phyloP scores from a whole-genome alignment of 805 yeast species.

The Candida qinlingensis region DNA sequence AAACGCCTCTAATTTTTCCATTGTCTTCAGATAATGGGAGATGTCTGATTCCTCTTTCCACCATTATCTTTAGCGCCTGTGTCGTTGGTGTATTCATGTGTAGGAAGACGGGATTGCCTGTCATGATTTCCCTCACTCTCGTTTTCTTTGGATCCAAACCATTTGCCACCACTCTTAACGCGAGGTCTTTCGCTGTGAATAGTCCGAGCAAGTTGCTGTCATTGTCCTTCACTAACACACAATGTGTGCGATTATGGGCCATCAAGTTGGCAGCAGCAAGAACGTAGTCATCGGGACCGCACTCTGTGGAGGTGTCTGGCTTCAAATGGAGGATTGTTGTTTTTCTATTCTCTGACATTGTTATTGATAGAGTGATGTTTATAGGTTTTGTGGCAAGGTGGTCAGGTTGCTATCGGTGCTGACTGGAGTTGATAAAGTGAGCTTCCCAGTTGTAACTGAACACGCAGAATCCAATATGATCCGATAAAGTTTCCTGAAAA shows the following conservation, averaged over 20 bases:
- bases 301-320: conserved; percentile 34
- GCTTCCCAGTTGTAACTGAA: background rate
- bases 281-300: conserved; percentile 29
- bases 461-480: no score
- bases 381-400: background rate
- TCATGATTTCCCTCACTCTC: conserved; percentile 34
- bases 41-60: conserved; percentile 36
- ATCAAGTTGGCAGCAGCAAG: conserved; percentile 30
- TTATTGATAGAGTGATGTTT: no score
- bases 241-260: conserved; percentile 36
- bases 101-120: conserved; percentile 32
- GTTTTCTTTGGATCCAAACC: conserved; percentile 25
- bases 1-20: conserved; percentile 35
- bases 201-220: conserved; percentile 31
- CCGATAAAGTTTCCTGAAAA: background rate
- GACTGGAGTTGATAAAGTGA: background rate
- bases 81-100: conserved; percentile 35
- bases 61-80: conserved; percentile 39
- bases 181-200: conserved; percentile 42
- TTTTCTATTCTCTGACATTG: conserved; percentile 4
- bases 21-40: conserved; percentile 35
- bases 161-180: conserved; percentile 34
- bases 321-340: conserved; percentile 20
- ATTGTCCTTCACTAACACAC: conserved; percentile 31
- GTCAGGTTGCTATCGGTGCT: background rate